phyloP scores from a whole-genome alignment of 2,329 filamentous ascomycete species.

The Nemania diffusa region DNA sequence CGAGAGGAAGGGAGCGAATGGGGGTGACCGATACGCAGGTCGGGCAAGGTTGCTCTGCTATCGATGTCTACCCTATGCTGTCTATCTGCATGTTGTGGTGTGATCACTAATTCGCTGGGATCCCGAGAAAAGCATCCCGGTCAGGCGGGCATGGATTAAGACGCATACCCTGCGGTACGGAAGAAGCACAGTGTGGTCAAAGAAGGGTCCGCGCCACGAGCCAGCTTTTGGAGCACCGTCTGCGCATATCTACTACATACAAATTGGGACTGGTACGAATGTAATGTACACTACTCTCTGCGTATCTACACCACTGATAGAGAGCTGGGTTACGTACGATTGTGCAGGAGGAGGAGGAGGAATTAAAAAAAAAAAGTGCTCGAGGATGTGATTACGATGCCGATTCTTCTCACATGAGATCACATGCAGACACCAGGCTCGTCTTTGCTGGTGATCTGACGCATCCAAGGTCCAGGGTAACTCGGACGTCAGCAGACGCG shows the following conservation, averaged over 20 bases:
- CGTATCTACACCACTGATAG: not conserved
- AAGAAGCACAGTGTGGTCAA: slow-evolving; percentile 10
- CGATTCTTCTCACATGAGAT: not conserved
- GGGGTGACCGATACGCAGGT: slow-evolving; percentile 59
- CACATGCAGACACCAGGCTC: slow-evolving; percentile 2
- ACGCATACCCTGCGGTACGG: slow-evolving; percentile 10
- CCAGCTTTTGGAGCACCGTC: slow-evolving; percentile 8
- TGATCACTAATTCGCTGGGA: slow-evolving; percentile 64
- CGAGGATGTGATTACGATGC: not conserved
- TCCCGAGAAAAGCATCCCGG: slow-evolving; percentile 26
- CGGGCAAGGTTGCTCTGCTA: slow-evolving; percentile 56
- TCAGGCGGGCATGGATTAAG: slow-evolving; percentile 16
- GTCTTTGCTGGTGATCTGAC: slow-evolving; percentile 17
- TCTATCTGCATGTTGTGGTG: slow-evolving; percentile 62
- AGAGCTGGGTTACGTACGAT: not conserved
- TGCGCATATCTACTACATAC: slow-evolving; percentile 41
- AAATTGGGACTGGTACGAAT: not conserved
- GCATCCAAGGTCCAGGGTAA: not conserved
- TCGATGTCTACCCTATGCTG: slow-evolving; percentile 55
- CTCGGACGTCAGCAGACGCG: slow-evolving; percentile 12
- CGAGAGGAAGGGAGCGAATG: slow-evolving; percentile 58
- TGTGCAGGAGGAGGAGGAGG: not conserved
- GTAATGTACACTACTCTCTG: not conserved
- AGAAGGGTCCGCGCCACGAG: not conserved
- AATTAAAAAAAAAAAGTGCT: no score